Conservation (phyloP, 225 moss, liverwort and hornwort species). For the Asterella californica region DNA sequence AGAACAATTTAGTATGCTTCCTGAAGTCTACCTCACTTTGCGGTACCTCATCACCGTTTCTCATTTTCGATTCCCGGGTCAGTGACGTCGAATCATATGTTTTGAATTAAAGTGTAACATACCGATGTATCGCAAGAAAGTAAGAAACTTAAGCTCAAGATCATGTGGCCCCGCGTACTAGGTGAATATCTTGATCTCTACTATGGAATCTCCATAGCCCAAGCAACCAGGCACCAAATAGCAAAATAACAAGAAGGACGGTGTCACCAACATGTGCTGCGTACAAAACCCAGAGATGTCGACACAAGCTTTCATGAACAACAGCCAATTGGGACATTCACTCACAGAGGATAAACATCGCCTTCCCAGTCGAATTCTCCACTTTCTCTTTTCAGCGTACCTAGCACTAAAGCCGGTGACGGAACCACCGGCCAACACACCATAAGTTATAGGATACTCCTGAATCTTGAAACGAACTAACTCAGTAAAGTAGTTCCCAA, state of each 20-base stretch:
- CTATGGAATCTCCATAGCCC: too few species aligned
- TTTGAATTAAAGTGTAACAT: background rate
- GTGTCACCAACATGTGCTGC: background rate
- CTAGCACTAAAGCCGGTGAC: constrained; percentile 75
- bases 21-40: too few species aligned
- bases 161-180: too few species aligned
- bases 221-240: too few species aligned
- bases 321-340: background rate
- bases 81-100: background rate
- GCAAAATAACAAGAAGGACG: too few species aligned
- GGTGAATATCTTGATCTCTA: too few species aligned
- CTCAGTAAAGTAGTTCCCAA: background rate
- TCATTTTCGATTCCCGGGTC: too few species aligned
- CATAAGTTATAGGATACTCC: background rate
- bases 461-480: background rate
- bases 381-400: constrained; percentile 60
- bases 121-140: background rate
- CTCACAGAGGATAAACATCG: constrained; percentile 62
- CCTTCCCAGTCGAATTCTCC: constrained; percentile 76
- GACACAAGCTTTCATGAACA: background rate
- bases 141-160: background rate
- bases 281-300: background rate
- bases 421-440: constrained; percentile 52
- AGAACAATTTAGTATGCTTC: too few species aligned
- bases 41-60: too few species aligned